These are phyloP conservation scores for Vigna radiata DNA, from an alignment of 306 rosid species.

Conservation along the genomic window DNA sequence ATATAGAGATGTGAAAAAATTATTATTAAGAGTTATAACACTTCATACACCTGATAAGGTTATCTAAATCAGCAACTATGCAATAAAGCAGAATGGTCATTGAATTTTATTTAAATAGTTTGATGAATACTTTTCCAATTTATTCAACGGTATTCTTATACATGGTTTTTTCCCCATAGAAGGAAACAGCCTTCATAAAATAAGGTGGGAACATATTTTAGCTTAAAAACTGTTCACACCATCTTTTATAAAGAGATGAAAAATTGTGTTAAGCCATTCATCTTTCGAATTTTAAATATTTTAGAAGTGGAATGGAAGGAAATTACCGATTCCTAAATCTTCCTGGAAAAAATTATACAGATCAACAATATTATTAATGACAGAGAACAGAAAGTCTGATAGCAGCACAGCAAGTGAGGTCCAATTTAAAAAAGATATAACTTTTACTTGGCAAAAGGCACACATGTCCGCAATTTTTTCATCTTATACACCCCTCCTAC, in stretches of 20 bases:
- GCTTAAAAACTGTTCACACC: not conserved
- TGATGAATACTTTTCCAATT: not conserved
- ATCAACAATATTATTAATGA: constrained; percentile 10
- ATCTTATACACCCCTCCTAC: constrained; percentile 1
- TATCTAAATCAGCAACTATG: constrained; percentile 12
- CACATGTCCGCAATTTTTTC: not conserved
- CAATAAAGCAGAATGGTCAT: not conserved
- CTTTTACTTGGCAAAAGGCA: constrained; percentile 13
- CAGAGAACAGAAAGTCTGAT: not conserved
- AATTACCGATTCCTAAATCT: constrained; percentile 13
- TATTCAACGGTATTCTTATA: constrained; percentile 8
- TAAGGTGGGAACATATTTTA: constrained; percentile 10
- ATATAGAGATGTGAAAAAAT: constrained; percentile 1
- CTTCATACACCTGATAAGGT: constrained; percentile 18
- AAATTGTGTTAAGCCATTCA: constrained; percentile 19
- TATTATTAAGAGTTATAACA: not conserved
- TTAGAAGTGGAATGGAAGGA: constrained; percentile 2
- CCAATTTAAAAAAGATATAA: not conserved
- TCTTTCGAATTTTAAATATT: not conserved
- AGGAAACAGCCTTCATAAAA: not conserved
- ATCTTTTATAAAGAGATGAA: constrained; percentile 15
- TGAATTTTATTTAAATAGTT: constrained; percentile 14
- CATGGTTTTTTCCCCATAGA: not conserved
- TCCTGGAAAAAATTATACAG: constrained; percentile 24
- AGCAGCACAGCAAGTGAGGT: constrained; percentile 14